Evolutionary conservation across 768 basidiomycete genomes (phyloP).

Genomic region (Rhizopogon vinicolor): DNA sequence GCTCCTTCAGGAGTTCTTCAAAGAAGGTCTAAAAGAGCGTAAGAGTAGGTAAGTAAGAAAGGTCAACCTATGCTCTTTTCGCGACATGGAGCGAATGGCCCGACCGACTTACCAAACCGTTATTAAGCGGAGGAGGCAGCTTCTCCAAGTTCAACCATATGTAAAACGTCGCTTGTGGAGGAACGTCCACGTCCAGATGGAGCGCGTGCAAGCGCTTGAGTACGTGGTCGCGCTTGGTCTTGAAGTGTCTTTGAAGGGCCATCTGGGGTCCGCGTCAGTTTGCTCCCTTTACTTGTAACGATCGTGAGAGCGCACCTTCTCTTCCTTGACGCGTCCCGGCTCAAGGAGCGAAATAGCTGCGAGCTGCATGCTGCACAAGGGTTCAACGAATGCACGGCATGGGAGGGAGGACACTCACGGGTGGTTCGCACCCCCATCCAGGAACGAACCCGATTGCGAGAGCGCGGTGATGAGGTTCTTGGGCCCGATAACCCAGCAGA

Average conservation of each 20-base stretch:
- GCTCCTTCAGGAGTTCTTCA: slow-evolving; percentile 86
- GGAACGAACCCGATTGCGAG: slow-evolving; percentile 89
- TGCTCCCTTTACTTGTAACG: too few relatives aligned
- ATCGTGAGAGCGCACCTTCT: slow-evolving; percentile 44
- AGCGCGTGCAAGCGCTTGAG: slow-evolving; percentile 75
- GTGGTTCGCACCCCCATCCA: slow-evolving; percentile 94
- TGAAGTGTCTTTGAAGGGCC: slow-evolving; percentile 88
- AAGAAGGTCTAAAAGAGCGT: slow-evolving; percentile 70
- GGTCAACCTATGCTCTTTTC: not conserved
- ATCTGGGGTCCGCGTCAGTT: slow-evolving; percentile 31
- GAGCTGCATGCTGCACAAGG: slow-evolving; percentile 61
- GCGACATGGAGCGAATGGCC: not conserved
- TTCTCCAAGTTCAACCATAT: slow-evolving; percentile 87
- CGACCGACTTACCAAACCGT: slow-evolving; percentile 60
- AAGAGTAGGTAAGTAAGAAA: not conserved
- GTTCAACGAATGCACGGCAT: not conserved
- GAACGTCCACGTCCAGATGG: slow-evolving; percentile 70
- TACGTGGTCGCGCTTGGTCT: slow-evolving; percentile 86
- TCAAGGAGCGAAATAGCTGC: slow-evolving; percentile 85
- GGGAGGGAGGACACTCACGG: slow-evolving; percentile 47
- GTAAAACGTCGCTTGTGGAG: slow-evolving; percentile 86
- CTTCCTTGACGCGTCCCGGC: slow-evolving; percentile 57
- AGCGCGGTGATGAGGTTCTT: slow-evolving; percentile 85
- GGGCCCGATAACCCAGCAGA: slow-evolving; percentile 92
- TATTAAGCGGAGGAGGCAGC: slow-evolving; percentile 79